These are phyloP conservation scores for Cryptosporidium ubiquitum DNA, from an alignment of 169 alveolate species.

Conservation along the genomic window DNA sequence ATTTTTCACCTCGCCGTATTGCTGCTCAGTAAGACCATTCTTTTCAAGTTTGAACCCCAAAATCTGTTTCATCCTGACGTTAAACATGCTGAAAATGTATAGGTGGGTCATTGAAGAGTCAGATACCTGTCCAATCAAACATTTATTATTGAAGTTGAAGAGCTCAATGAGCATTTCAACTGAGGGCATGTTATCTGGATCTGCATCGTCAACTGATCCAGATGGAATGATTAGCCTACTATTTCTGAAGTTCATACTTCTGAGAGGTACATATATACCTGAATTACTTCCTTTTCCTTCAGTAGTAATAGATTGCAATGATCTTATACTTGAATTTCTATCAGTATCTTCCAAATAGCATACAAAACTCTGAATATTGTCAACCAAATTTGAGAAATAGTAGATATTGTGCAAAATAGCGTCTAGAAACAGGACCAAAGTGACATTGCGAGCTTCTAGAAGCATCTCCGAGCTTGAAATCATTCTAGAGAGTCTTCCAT, in stretches of 20 bases:
- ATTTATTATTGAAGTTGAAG: constrained; percentile 44
- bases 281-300: not conserved
- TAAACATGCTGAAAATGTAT: constrained; percentile 6
- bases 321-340: not conserved
- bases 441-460: constrained; percentile 10
- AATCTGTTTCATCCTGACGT: not conserved
- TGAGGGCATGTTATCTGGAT: not conserved
- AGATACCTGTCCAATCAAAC: not conserved
- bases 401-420: constrained; percentile 40
- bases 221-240: constrained; percentile 43
- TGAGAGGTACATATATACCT: not conserved
- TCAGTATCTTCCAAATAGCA: not conserved
- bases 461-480: constrained; percentile 48
- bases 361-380: constrained; percentile 1
- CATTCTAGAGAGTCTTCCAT: not conserved
- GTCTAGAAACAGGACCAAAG: constrained; percentile 39
- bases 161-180: constrained; percentile 16
- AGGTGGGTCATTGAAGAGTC: not conserved
- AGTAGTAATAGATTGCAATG: not conserved
- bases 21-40: no score
- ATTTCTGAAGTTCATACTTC: constrained; percentile 3
- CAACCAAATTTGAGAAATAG: constrained; percentile 33
- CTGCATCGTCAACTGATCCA: not conserved
- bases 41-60: not conserved
- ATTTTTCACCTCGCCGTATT: no score